A percentile compares a stretch with the other conserved stretches of the same genome.
These are phyloP conservation scores for Vaccinium darrowii DNA, from an alignment of 148 eudicot genomes.

Conservation along the genomic window DNA sequence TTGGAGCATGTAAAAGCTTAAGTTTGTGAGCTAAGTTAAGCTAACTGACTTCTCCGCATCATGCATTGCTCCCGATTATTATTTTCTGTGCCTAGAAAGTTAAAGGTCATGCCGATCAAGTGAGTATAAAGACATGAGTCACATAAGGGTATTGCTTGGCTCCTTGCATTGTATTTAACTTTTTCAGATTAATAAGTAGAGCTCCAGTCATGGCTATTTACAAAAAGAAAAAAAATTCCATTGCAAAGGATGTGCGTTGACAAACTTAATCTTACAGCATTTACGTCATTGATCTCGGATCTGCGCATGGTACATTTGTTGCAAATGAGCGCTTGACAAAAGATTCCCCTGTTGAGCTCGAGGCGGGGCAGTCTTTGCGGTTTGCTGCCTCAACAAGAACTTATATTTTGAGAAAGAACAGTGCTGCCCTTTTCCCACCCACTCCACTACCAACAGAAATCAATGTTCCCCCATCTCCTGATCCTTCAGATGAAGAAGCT, in stretches of 20 bases:
- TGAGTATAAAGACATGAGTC: neutral
- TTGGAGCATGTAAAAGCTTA: neutral
- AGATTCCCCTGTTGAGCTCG: slow-evolving; percentile 87
- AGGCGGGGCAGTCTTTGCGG: slow-evolving; percentile 83
- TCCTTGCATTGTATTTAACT: neutral
- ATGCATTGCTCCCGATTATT: neutral
- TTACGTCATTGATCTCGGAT: slow-evolving; percentile 90
- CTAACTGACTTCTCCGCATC: neutral
- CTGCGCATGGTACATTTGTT: slow-evolving; percentile 98
- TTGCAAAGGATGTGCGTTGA: neutral
- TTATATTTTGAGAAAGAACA: slow-evolving; percentile 73
- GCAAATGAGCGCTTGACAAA: slow-evolving; percentile 87
- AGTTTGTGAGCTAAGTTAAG: neutral
- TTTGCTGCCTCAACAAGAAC: slow-evolving; percentile 95
- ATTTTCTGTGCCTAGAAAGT: neutral
- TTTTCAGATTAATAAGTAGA: neutral
- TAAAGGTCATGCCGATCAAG: neutral
- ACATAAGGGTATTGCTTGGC: neutral
- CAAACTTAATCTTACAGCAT: slow-evolving; percentile 44
- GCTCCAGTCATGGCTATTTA: neutral
- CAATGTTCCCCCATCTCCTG: slow-evolving; percentile 76
- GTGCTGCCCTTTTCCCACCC: slow-evolving; percentile 73
- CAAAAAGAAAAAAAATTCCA: neutral
- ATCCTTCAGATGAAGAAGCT: slow-evolving; percentile 92
- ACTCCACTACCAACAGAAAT: slow-evolving; percentile 48